These are phyloP conservation scores for Cladosporium sp. DNA, from an alignment of 2,329 filamentous ascomycete species.

Conservation along the genomic window DNA sequence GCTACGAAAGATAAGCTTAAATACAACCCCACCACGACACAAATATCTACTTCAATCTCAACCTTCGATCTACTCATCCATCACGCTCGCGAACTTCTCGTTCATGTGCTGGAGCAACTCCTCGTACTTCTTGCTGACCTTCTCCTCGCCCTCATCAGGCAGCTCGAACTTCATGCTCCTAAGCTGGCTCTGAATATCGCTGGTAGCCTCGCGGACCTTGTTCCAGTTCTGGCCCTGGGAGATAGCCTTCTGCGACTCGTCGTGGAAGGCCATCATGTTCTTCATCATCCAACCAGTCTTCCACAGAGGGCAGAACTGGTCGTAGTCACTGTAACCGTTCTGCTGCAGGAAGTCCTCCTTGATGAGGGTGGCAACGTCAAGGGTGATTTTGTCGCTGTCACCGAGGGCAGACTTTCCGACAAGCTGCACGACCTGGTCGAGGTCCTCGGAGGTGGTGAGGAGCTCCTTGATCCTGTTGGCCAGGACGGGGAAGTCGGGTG, in stretches of 20 bases:
- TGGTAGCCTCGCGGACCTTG: conserved; percentile 89
- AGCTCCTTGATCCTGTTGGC: conserved; percentile 93
- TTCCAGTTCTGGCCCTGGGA: conserved; percentile 87
- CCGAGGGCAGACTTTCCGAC: conserved; percentile 96
- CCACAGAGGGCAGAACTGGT: conserved; percentile 99
- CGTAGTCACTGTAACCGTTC: conserved; percentile 98
- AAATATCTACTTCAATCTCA: conserved; percentile 1
- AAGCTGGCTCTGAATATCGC: conserved; percentile 80
- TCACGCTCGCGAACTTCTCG: conserved; percentile 95
- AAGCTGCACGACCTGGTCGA: conserved; percentile 97
- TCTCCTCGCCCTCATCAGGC: conserved; percentile 80
- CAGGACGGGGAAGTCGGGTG: conserved; percentile 89
- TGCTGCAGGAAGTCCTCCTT: conserved; percentile 99
- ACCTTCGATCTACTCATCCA: conserved; percentile 72
- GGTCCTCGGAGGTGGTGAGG: conserved; percentile 90
- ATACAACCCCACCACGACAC: not conserved
- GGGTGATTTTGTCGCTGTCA: conserved; percentile 96
- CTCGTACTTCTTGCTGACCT: conserved; percentile 90
- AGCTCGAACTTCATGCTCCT: conserved; percentile 97
- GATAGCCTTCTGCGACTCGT: conserved; percentile 94
- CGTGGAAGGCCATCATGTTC: conserved; percentile 96
- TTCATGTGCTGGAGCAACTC: conserved; percentile 86
- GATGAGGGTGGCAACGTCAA: conserved; percentile 85
- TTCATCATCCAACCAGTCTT: conserved; percentile 99
- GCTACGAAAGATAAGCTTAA: conserved; percentile 18